Evolutionary conservation across 768 basidiomycete genomes (phyloP).

Genomic region (Mycena chlorophos): DNA sequence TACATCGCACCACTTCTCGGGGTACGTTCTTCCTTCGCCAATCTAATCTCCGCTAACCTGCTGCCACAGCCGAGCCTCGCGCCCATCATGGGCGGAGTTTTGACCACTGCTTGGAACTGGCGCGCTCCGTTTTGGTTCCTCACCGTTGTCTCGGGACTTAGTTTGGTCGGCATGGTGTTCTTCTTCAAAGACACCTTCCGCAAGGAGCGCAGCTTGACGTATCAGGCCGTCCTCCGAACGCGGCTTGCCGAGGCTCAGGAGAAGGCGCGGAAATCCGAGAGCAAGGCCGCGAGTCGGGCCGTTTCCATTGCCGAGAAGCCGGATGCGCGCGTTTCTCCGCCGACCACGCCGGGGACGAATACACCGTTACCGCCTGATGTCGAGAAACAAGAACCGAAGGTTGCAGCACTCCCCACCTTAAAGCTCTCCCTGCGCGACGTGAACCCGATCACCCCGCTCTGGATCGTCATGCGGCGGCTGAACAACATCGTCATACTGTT

Average conservation of each 20-base stretch:
- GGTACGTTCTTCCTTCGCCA: conserved; percentile 29
- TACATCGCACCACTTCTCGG: conserved; percentile 80
- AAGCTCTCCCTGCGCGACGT: conserved; percentile 66
- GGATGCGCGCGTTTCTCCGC: not conserved
- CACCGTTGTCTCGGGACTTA: conserved; percentile 56
- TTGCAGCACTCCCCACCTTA: conserved; percentile 29
- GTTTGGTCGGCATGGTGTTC: conserved; percentile 56
- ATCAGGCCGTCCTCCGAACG: conserved; percentile 63
- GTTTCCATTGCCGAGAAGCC: conserved; percentile 9
- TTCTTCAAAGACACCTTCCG: conserved; percentile 85
- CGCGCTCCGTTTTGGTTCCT: conserved; percentile 84
- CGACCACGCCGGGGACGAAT: not conserved
- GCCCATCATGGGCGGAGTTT: conserved; percentile 67
- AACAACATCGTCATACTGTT: conserved; percentile 70
- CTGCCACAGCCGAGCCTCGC: conserved; percentile 45
- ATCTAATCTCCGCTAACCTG: not conserved
- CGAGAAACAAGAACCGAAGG: conserved; percentile 30
- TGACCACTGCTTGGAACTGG: conserved; percentile 74
- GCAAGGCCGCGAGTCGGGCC: conserved; percentile 6
- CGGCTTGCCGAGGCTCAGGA: conserved; percentile 25
- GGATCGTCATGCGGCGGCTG: conserved; percentile 52
- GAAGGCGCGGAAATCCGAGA: conserved; percentile 21
- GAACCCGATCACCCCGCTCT: conserved; percentile 71
- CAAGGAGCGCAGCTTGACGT: conserved; percentile 76
- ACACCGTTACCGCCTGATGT: conserved; percentile 7